Base-by-base conservation (phyloP, 2,329 filamentous ascomycete species). In the Scedosporium aurantiacum region DNA sequence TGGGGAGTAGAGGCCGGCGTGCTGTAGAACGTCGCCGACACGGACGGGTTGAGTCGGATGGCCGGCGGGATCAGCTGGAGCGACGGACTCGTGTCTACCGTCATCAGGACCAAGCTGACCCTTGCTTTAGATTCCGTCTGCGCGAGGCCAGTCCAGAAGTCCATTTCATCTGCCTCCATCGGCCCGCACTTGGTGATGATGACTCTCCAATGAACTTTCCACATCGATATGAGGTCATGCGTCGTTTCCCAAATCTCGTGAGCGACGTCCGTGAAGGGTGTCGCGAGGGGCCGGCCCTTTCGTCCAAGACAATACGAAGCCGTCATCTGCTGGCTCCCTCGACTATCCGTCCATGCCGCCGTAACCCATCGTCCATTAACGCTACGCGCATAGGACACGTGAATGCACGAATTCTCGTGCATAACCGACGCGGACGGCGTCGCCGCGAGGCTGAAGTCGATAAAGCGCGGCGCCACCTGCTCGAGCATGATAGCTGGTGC, bases 201-300 rank as follows among this genome's bases (percentile, higher is more conserved):
- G 10, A 94, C 76, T 16, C 89, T 85, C 89, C 90, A 93, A 62
- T 87, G 84, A 0, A 92, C 84, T 67, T 85, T 87, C 71, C 86
- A 84, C 16, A 79, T 77, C 0, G 85, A 82, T 40, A 91, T 83
- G 37, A 93, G 81, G n/a, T 87, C 86, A 32, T 87, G 76, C 0
- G 90, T 93, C 1, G 85, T 88, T 61, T 85, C 82, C 89, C 90
- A 93, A 2, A 94, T 88, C 67, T 92, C 89, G 57, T 82, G 79
- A 1, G 84, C 83, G n/a, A 91, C 77, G 23, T 89, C 84, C 14
- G 76, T 76, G 64, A 91, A 82, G 1, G 75, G 69, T 14, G 77
- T 80, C 6, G 80, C 75, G 2, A 81, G 69, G 1, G 76, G 70
- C 61, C 79, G 76, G 66, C 81, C 77, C 72, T 84, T 80, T 63